Conservation (phyloP, 805 yeast genomes). For the Suhomyces pyralidae region DNA sequence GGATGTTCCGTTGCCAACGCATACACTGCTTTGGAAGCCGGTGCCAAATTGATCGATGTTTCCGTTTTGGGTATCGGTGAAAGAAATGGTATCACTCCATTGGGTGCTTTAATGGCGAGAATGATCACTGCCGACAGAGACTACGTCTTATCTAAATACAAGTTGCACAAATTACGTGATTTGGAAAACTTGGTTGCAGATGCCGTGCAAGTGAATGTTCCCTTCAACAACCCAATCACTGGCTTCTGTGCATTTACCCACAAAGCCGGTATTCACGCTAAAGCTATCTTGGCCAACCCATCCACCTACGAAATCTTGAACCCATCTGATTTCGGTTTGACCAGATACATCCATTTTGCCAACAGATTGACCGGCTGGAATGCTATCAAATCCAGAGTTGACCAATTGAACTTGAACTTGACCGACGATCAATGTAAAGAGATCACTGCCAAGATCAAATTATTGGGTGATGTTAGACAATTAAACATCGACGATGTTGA, state of each 20-base stretch:
- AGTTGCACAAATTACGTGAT: slow-evolving; percentile 92
- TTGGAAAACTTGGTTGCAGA: slow-evolving; percentile 95
- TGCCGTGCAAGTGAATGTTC: slow-evolving; percentile 94
- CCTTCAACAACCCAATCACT: slow-evolving; percentile 97
- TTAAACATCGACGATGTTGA: slow-evolving; percentile 96
- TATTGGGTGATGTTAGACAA: slow-evolving; percentile 92
- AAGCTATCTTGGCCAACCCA: slow-evolving; percentile 97
- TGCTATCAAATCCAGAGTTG: slow-evolving; percentile 97
- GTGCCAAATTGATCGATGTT: slow-evolving; percentile 92
- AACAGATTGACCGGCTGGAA: slow-evolving; percentile 99
- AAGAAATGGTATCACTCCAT: slow-evolving; percentile 96
- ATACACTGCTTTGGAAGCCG: slow-evolving; percentile 96
- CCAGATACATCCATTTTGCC: slow-evolving; percentile 96
- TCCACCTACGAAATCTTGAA: slow-evolving; percentile 96
- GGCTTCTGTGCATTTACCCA: slow-evolving; percentile 99
- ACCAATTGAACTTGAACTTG: slow-evolving; percentile 85
- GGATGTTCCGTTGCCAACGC: slow-evolving; percentile 99
- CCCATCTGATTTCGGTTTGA: slow-evolving; percentile 93
- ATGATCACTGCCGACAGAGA: slow-evolving; percentile 99
- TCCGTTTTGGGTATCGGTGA: slow-evolving; percentile 98
- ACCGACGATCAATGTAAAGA: slow-evolving; percentile 94
- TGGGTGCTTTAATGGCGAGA: slow-evolving; percentile 98
- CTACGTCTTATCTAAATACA: slow-evolving; percentile 90
- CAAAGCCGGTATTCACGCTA: slow-evolving; percentile 99
- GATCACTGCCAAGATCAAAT: slow-evolving; percentile 89